Percentiles rank a stretch among this genome's conserved stretches.
Evolutionary conservation across 768 basidiomycete species (phyloP).

Genomic region (Suillus placidus): DNA sequence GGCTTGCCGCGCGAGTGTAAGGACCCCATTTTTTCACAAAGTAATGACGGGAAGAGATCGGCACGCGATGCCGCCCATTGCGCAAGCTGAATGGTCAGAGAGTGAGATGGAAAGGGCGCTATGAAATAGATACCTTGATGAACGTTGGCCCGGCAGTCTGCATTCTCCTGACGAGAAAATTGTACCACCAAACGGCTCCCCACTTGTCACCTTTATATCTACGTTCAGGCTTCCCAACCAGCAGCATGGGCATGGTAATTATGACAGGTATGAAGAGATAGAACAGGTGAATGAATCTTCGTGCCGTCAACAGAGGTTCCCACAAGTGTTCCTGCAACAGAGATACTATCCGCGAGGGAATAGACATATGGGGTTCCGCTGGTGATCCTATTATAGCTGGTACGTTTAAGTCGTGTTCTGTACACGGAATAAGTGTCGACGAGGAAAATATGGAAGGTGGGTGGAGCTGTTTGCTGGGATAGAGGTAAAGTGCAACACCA

Average conservation of each 20-base stretch:
- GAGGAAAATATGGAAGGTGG: constrained; percentile 54
- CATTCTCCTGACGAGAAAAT: constrained; percentile 86
- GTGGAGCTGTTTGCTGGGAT: constrained; percentile 43
- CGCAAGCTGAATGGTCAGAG: constrained; percentile 60
- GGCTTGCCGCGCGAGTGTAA: constrained; percentile 88
- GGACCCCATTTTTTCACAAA: constrained; percentile 83
- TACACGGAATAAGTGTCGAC: constrained; percentile 50
- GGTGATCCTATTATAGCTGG: constrained; percentile 63
- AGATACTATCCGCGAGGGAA: constrained; percentile 45
- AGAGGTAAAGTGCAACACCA: constrained; percentile 54
- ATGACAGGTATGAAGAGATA: constrained; percentile 88
- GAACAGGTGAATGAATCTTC: constrained; percentile 82
- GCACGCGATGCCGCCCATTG: constrained; percentile 98
- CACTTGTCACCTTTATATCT: constrained; percentile 74
- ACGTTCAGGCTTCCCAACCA: constrained; percentile 60
- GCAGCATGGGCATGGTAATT: constrained; percentile 78
- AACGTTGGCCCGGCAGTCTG: constrained; percentile 95
- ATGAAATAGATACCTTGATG: constrained; percentile 69
- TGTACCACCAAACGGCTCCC: constrained; percentile 98
- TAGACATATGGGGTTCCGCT: constrained; percentile 56
- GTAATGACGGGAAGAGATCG: constrained; percentile 85
- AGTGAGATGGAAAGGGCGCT: constrained; percentile 14
- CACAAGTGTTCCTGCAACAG: constrained; percentile 64
- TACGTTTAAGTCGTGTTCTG: constrained; percentile 15
- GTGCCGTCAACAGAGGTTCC: constrained; percentile 84